Evolutionary conservation across 352 stramenopile species (phyloP).

Genomic region (Thraustotheca clavata): DNA sequence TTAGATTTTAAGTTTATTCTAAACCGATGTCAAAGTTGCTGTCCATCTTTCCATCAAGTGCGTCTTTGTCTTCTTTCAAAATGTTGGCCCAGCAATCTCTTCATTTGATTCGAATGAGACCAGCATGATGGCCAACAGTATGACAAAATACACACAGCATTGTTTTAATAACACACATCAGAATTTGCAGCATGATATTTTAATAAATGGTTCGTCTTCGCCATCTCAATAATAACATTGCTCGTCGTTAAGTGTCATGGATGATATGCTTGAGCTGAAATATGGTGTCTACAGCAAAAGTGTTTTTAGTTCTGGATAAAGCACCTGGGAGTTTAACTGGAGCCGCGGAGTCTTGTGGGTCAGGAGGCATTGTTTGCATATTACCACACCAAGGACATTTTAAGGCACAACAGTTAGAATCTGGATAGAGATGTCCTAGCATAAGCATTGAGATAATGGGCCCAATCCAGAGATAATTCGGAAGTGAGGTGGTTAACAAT

Average conservation of each 20-base stretch:
- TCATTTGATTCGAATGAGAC: neutral
- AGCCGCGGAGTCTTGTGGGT: neutral
- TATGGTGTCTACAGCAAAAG: neutral
- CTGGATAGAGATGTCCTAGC: too few species aligned
- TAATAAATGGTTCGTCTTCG: neutral
- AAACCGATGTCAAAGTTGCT: neutral
- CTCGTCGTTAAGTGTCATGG: neutral
- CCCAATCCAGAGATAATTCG: too few species aligned
- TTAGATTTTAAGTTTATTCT: too few species aligned
- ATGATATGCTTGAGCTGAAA: neutral
- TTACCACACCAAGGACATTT: neutral
- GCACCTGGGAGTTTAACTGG: neutral
- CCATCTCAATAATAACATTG: neutral
- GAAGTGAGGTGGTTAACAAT: too few species aligned
- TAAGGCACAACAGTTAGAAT: too few species aligned
- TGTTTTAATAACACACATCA: slow-evolving; percentile 13
- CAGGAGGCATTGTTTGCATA: neutral
- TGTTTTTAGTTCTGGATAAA: neutral
- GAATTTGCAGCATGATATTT: slow-evolving; percentile 11
- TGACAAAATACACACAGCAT: too few species aligned
- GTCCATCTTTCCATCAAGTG: neutral
- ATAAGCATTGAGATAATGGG: too few species aligned
- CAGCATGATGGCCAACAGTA: slow-evolving; percentile 15
- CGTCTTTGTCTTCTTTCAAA: neutral
- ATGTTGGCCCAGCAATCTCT: neutral